Evolutionary conservation across 192 early-diverging fungal species (phyloP), one percentile per base, ranked within the genome.

Genomic region (Entrophospora sp.): DNA sequence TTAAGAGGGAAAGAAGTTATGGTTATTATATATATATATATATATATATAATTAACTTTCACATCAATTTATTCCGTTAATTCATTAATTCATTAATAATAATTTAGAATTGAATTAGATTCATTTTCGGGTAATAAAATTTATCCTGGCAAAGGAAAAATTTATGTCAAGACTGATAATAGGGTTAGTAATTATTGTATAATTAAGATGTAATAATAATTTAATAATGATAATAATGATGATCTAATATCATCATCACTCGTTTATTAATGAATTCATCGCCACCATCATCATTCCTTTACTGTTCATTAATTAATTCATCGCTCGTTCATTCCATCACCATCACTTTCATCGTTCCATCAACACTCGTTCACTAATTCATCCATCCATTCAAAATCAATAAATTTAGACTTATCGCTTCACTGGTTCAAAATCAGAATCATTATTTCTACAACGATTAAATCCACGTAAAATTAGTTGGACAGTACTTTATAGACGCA

Each of bases 71-170:
- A 40, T 9, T 9, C 14, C 14, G 6, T 40, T 40, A 6, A 14
- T 40, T 14, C 14, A 9, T 40, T 9, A 40, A 40, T 14, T 40
- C 37, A 10, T 30, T 38, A 31, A 28, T 28, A 51, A 20, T 1
- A n/a, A 25, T 61, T 67, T 77, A 94, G 89, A 85, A 83, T 88
- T 72, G 91, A 94, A 81, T 83, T 85, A 75, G 97, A 95, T 86
- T 87, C 90, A 75, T 97, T 99, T 79, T 96, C 94, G 70, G 92
- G 94, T 71, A 90, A 89, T 86, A 97, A 97, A 88, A 97, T 99
- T 89, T 97, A 99, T 87, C 97, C 97, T 59, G 91, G 91, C 77
- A 92, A 93, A 79, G 97, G 97, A 67, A 92, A 89, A 85, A 83
- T 89, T 64, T 99, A 84, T 75, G 87, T 99, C 73, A 89, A 90